A percentile compares a stretch with the other conserved stretches of the same genome.
Conservation (phyloP, 75 land plant species). For the Cunninghamia lanceolata region DNA sequence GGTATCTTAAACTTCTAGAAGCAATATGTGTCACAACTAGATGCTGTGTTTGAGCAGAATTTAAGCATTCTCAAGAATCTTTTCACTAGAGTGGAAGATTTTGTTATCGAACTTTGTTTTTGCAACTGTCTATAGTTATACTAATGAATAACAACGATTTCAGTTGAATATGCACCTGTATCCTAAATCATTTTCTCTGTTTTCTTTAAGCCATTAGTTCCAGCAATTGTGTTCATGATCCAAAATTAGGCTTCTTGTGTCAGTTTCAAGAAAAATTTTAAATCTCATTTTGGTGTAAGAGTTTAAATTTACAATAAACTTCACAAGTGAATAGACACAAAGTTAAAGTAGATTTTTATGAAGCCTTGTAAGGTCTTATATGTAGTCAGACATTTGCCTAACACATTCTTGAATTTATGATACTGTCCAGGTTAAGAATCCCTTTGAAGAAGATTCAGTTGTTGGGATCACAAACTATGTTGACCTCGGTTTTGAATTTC, state of each 20-base stretch:
- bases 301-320: neutral
- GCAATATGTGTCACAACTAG: neutral
- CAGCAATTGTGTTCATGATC: neutral
- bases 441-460: conserved; percentile 73
- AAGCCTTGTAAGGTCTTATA: neutral
- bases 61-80: neutral
- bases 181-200: neutral
- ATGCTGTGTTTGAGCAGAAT: neutral
- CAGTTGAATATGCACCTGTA: neutral
- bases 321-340: neutral
- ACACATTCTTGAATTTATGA: neutral
- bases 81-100: neutral
- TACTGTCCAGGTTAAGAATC: conserved; percentile 69
- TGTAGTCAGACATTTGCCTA: neutral
- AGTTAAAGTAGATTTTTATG: neutral
- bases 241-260: neutral
- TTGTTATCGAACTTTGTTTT: neutral
- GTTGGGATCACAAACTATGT: conserved; percentile 95
- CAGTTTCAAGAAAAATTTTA: neutral
- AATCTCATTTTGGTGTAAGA: neutral
- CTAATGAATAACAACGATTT: neutral
- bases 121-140: neutral
- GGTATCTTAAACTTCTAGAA: neutral
- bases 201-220: neutral
- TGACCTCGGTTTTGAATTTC: conserved; percentile 87